Evolutionary conservation across 345 rosid genomes (phyloP), one percentile per base, ranked within the genome.

Genomic region (Odontarrhena argentea): DNA sequence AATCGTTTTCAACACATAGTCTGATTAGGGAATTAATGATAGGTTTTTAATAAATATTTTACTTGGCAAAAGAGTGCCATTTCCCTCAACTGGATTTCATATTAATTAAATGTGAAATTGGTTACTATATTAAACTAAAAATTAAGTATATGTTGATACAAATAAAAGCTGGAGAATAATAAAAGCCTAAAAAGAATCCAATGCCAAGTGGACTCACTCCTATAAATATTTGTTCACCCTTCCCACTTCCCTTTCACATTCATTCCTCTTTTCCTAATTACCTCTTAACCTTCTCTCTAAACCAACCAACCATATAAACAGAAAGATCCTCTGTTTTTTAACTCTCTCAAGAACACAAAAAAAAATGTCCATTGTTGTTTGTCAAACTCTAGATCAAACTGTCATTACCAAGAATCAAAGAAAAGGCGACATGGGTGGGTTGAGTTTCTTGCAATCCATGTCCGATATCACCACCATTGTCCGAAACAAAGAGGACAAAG

Each of bases 401-500:
- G 22, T 6, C 14, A 14, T 38, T 4, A 47, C 63, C 35, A 43
- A 41, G 49, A 64, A 28, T 25, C 41, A 4, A 30, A 57, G 68
- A 43, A 71, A 55, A 37, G 55, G 25, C 0, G 52, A 77, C 65
- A 44, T 53, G 25, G 58, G 78, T 32, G 89, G 85, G 40, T 73
- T 81, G 83, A 87, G 87, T 77, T 85, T 79, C 80, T 81, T 84
- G 36, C 86, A 82, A 10, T 64, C 65, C 53, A 74, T 85, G 44
- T 15, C 79, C 53, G 61, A 74, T 40, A 44, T 25, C 50, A 45
- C 74, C 45, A 10, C 70, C 71, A 37, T 22, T 46, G 55, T 34
- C 45, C 37, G 30, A 60, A 37, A 68, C 67, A 54, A 42, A 61
- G 70, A 28, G 3, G 70, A 4, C 5, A 73, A 55, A 43, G 69